Evolutionary conservation across 129 eudicot species (phyloP).

Genomic region (Escallonia rubra): DNA sequence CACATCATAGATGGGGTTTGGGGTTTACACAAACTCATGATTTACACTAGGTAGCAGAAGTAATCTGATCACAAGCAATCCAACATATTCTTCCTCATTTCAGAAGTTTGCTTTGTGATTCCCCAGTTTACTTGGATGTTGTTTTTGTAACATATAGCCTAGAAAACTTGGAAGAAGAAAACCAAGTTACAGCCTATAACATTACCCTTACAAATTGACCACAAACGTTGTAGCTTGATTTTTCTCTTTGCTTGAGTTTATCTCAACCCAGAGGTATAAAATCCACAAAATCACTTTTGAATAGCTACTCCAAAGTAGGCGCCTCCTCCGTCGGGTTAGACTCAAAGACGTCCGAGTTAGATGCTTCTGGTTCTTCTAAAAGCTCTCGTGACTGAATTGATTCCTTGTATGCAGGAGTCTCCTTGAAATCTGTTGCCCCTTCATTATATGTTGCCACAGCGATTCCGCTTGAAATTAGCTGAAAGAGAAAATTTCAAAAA

Average conservation of each 20-base stretch:
- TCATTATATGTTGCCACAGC: constrained; percentile 95
- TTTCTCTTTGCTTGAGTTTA: constrained; percentile 12
- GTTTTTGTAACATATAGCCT: background rate
- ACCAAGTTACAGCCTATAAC: constrained; percentile 8
- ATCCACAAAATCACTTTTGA: background rate
- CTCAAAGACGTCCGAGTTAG: constrained; percentile 78
- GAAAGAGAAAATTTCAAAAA: constrained; percentile 2
- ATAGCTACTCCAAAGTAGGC: constrained; percentile 75
- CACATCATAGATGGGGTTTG: too few species aligned
- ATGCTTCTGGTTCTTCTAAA: constrained; percentile 69
- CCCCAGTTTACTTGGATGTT: background rate
- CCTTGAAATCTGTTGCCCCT: constrained; percentile 90
- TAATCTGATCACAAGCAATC: too few species aligned
- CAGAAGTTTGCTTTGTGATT: background rate
- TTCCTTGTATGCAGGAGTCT: constrained; percentile 92
- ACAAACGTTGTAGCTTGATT: constrained; percentile 1
- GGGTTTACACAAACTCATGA: too few species aligned
- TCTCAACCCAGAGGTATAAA: background rate
- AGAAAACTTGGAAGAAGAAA: background rate
- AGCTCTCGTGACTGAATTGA: constrained; percentile 60
- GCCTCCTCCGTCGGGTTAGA: constrained; percentile 91
- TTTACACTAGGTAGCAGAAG: too few species aligned
- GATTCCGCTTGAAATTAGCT: constrained; percentile 79
- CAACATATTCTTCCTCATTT: too few species aligned
- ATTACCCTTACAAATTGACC: constrained; percentile 3